These are phyloP conservation scores for Allium fistulosum DNA, from an alignment of 106 monocot genomes.

Conservation along the genomic window DNA sequence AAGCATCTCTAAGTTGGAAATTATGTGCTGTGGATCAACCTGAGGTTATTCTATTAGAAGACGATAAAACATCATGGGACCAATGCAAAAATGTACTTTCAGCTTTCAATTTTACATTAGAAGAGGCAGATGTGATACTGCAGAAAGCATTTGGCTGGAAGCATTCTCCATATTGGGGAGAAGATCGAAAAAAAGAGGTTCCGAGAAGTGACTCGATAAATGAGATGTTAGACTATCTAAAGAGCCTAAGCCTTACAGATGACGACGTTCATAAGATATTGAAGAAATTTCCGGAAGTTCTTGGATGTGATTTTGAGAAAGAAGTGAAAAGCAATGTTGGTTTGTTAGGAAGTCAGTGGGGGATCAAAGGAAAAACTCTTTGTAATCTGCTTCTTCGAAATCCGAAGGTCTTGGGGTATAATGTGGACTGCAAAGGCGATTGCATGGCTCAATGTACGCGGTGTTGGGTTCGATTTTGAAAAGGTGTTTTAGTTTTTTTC, in stretches of 20 bases:
- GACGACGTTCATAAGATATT: slow-evolving; percentile 83
- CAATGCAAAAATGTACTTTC: slow-evolving; percentile 42
- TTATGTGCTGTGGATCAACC: slow-evolving; percentile 23
- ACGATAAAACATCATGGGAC: slow-evolving; percentile 47
- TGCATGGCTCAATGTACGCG: slow-evolving; percentile 82
- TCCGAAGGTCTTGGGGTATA: slow-evolving; percentile 86
- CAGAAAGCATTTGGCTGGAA: slow-evolving; percentile 85
- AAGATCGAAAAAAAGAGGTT: slow-evolving; percentile 54
- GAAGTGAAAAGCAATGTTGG: slow-evolving; percentile 64
- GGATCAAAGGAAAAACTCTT: slow-evolving; percentile 73
- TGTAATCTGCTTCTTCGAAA: slow-evolving; percentile 78
- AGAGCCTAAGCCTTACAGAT: slow-evolving; percentile 53
- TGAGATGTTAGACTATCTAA: slow-evolving; percentile 45
- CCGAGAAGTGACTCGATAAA: slow-evolving; percentile 37
- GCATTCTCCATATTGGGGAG: slow-evolving; percentile 90
- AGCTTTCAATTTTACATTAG: slow-evolving; percentile 38
- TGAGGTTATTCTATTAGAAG: slow-evolving; percentile 27
- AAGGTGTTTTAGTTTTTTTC: background rate
- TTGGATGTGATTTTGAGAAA: slow-evolving; percentile 64
- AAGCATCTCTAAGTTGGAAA: slow-evolving; percentile 17
- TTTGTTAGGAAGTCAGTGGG: slow-evolving; percentile 71
- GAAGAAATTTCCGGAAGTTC: slow-evolving; percentile 88
- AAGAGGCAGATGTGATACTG: slow-evolving; percentile 57
- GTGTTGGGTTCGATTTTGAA: slow-evolving; percentile 83
- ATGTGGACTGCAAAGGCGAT: slow-evolving; percentile 91